phyloP scores from a whole-genome alignment of 352 stramenopile species.

The Globisporangium yorkense region DNA sequence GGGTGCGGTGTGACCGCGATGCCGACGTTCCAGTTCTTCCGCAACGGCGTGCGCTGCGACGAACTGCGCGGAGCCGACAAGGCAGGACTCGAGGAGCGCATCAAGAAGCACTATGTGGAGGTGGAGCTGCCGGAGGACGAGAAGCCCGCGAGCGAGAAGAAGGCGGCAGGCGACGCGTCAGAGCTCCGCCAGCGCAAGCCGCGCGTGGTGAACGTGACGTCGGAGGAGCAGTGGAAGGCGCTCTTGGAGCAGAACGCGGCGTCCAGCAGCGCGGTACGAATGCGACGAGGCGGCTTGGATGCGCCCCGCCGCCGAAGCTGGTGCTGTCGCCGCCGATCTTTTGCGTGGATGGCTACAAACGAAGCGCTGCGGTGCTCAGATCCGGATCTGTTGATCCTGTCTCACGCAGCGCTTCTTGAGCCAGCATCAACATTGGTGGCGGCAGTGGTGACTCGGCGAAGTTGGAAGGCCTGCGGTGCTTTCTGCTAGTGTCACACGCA shows the following conservation, averaged over 20 bases:
- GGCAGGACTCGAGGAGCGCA: slow-evolving; percentile 40
- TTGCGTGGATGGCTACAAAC: neutral
- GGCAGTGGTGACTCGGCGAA: neutral
- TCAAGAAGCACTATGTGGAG: slow-evolving; percentile 78
- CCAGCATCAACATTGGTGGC: neutral
- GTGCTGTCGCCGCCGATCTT: neutral
- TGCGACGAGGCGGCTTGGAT: neutral
- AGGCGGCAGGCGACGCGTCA: slow-evolving; percentile 4
- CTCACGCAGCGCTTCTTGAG: neutral
- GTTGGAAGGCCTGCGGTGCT: neutral
- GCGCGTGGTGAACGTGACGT: slow-evolving; percentile 36
- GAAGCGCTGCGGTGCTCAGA: neutral
- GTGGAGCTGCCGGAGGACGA: slow-evolving; percentile 68
- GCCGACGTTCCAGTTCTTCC: slow-evolving; percentile 96
- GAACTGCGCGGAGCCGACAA: slow-evolving; percentile 85
- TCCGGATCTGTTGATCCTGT: neutral
- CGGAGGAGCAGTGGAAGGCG: slow-evolving; percentile 47
- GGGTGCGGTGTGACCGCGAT: slow-evolving; percentile 85
- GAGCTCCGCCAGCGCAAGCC: slow-evolving; percentile 61
- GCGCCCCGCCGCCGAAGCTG: no score
- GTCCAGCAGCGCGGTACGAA: slow-evolving; percentile 36
- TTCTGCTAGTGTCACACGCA: neutral
- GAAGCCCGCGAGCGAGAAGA: slow-evolving; percentile 18
- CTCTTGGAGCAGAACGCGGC: slow-evolving; percentile 42
- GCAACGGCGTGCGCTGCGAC: slow-evolving; percentile 83